Conservation (phyloP, 208 protist species). For the Leishmania gerbilli region DNA sequence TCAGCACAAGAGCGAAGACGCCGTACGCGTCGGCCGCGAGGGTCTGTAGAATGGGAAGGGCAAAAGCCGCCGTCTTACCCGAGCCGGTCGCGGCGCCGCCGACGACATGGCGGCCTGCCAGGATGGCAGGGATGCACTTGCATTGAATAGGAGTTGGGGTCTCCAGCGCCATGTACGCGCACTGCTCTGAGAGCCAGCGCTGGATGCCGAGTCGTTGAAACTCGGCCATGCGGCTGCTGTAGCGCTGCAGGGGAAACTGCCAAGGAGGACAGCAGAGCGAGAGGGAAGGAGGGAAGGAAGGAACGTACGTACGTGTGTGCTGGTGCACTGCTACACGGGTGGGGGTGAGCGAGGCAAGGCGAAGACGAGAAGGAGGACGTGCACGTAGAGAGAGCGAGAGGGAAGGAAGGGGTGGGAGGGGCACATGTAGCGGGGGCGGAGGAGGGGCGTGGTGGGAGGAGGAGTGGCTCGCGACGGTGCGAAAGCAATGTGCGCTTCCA, state of each 20-base stretch:
- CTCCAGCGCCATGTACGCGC: slow-evolving; percentile 73
- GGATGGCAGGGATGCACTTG: slow-evolving; percentile 75
- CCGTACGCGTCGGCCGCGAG: slow-evolving; percentile 97
- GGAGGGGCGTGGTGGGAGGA: neutral
- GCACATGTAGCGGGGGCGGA: neutral
- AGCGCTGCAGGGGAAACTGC: neutral
- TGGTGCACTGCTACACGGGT: neutral
- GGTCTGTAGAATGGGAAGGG: slow-evolving; percentile 96
- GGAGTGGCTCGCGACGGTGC: no score
- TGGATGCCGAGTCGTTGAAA: slow-evolving; percentile 80
- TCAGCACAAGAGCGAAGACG: slow-evolving; percentile 96
- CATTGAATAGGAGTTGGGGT: slow-evolving; percentile 86
- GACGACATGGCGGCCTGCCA: slow-evolving; percentile 90
- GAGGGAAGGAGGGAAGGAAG: neutral
- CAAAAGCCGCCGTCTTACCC: slow-evolving; percentile 99
- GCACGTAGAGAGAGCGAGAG: neutral
- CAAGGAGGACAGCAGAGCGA: neutral
- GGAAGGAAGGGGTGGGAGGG: no score
- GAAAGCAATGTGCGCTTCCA: neutral
- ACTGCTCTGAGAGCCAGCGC: slow-evolving; percentile 77
- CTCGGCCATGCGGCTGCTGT: slow-evolving; percentile 33
- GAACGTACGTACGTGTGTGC: neutral
- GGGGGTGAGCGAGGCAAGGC: neutral
- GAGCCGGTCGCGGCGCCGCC: slow-evolving; percentile 96
- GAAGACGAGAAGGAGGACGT: neutral